Conservation (phyloP, 1,284 basidiomycete species). For the Vanrija sp. region DNA sequence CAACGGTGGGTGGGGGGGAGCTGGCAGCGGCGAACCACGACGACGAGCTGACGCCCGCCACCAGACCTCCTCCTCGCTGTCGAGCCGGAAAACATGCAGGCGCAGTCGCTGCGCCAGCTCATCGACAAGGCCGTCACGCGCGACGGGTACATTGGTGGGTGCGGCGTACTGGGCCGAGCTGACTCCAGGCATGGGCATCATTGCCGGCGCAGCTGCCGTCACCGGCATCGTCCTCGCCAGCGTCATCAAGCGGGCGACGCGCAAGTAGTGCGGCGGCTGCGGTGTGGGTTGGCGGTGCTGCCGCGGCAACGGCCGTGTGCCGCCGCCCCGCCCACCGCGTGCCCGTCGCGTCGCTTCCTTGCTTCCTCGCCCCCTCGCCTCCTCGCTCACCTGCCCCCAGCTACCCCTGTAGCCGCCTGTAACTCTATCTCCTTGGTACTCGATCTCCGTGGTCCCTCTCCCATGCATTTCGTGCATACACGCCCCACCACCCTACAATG, state of each 20-base stretch:
- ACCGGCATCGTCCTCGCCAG: constrained; percentile 76
- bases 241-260: constrained; percentile 78
- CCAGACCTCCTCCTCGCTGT: constrained; percentile 82
- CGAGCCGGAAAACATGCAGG: constrained; percentile 92
- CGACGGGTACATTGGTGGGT: constrained; percentile 56
- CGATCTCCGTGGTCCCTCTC: background rate
- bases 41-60: too few relatives aligned
- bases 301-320: too few relatives aligned
- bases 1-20: constrained; percentile 62
- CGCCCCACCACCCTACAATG: background rate
- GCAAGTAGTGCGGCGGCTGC: too few relatives aligned
- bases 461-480: too few relatives aligned
- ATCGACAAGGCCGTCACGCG: constrained; percentile 83
- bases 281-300: too few relatives aligned
- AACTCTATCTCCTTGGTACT: constrained; percentile 26
- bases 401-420: too few relatives aligned
- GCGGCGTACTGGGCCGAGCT: constrained; percentile 6
- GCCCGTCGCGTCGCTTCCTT: too few relatives aligned
- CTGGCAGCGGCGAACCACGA: constrained; percentile 1
- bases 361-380: too few relatives aligned
- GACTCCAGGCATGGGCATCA: constrained; percentile 76
- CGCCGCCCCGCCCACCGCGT: too few relatives aligned
- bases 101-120: constrained; percentile 73
- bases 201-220: constrained; percentile 81
- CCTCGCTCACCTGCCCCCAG: too few relatives aligned